A percentile compares a stretch with the other conserved stretches of the same genome.
These are phyloP conservation scores for Apiospora koreana DNA, from an alignment of 2,329 filamentous ascomycete species.

Conservation along the genomic window DNA sequence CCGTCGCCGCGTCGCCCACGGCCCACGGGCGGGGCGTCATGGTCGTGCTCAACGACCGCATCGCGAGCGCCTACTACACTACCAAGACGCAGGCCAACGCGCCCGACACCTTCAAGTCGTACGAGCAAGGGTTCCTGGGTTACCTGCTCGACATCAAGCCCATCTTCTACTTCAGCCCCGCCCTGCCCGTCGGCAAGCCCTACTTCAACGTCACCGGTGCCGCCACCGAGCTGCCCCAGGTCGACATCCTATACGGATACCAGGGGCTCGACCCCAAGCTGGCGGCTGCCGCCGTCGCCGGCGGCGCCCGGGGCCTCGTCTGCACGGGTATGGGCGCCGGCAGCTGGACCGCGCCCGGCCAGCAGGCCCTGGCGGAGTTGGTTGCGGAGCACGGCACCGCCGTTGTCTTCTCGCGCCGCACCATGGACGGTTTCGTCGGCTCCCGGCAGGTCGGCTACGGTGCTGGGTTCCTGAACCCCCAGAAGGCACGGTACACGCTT, in stretches of 20 bases:
- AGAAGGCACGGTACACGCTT: constrained; percentile 55
- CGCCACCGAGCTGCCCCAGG: constrained; percentile 41
- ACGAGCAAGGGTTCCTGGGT: constrained; percentile 59
- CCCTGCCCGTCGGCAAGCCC: constrained; percentile 46
- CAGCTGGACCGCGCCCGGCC: constrained; percentile 43
- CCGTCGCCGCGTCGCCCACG: constrained; percentile 48
- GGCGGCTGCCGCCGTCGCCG: constrained; percentile 47
- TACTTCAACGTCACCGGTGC: constrained; percentile 40
- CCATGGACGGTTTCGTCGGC: constrained; percentile 54
- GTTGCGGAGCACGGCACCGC: constrained; percentile 47
- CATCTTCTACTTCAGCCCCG: constrained; percentile 59
- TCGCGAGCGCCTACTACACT: constrained; percentile 57
- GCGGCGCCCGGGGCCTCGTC: constrained; percentile 55
- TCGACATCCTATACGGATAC: constrained; percentile 58
- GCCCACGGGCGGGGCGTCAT: constrained; percentile 56
- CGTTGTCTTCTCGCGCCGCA: constrained; percentile 52
- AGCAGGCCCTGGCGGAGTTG: constrained; percentile 42
- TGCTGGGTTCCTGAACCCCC: constrained; percentile 55
- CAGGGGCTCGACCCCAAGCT: constrained; percentile 52
- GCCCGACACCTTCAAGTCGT: constrained; percentile 61
- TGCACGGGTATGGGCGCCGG: constrained; percentile 58
- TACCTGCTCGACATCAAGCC: constrained; percentile 59
- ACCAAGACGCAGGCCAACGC: constrained; percentile 65
- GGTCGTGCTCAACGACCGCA: constrained; percentile 64
- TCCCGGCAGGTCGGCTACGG: constrained; percentile 37